phyloP scores from a whole-genome alignment of 2,329 filamentous ascomycete species.

The Chaetomium sp. region DNA sequence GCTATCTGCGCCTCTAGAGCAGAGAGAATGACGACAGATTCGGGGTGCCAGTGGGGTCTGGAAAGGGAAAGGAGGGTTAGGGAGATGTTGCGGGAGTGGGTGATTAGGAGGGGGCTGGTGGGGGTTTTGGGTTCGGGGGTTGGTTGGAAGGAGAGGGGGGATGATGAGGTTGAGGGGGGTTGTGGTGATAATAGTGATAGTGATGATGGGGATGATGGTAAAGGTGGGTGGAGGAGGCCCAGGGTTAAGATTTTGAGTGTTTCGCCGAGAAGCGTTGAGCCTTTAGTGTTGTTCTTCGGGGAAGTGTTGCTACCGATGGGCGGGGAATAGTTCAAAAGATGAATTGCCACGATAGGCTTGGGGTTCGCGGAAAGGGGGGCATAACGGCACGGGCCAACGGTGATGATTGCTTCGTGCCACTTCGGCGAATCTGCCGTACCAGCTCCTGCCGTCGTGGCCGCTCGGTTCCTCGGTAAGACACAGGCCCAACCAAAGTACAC shows the following conservation, averaged over 20 bases:
- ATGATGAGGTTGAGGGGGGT: too few species aligned
- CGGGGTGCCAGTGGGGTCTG: constrained; percentile 40
- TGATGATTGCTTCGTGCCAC: constrained; percentile 57
- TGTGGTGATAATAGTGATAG: too few species aligned
- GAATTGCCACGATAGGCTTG: constrained; percentile 45
- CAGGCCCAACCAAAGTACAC: constrained; percentile 61
- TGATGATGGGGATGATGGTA: constrained; percentile 13
- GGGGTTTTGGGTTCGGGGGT: constrained; percentile 6
- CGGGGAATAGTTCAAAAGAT: constrained; percentile 51
- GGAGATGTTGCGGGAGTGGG: constrained; percentile 36
- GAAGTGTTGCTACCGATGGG: neutral
- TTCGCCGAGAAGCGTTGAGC: constrained; percentile 31
- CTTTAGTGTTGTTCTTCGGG: constrained; percentile 26
- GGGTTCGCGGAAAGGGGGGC: constrained; percentile 40
- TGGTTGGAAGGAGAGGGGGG: too few species aligned
- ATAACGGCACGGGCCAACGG: constrained; percentile 45
- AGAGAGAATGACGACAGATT: constrained; percentile 28
- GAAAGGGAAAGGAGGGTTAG: constrained; percentile 41
- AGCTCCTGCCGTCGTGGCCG: neutral
- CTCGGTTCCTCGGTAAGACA: constrained; percentile 22
- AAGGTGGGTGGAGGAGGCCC: constrained; percentile 47
- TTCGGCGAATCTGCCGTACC: neutral
- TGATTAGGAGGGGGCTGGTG: constrained; percentile 21
- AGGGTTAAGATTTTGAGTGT: constrained; percentile 51
- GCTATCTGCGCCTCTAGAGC: constrained; percentile 26